Evolutionary conservation across 805 yeast genomes (phyloP), one percentile per base, ranked within the genome.

Genomic region (Nakazawaea pomicola): DNA sequence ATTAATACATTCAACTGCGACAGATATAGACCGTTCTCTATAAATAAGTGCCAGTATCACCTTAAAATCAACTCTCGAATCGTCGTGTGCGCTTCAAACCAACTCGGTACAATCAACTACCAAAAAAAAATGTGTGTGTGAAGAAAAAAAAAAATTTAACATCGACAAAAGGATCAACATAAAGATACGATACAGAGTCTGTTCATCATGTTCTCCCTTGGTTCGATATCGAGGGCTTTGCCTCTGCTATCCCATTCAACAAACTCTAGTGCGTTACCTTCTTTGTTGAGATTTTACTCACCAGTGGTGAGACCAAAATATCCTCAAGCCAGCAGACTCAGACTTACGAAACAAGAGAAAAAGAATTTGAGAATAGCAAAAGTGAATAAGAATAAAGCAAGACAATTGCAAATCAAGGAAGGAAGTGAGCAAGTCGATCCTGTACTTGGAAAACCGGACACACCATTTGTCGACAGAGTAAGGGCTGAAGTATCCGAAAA

Each of bases 401-500:
- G 48, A 15, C 54, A 52, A 36, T 25, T 41, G 4, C 33, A 50
- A 6, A 39, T 41, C 18, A 43, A 43, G 23, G 46, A 43, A 20
- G 45, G 43, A 8, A 43, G 44, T 24, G 72, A 65, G 38, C 60
- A 63, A 40, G 73, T 84, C 23, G 97, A 90, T 61, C 97, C 97
- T 1, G 95, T 90, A 4, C 70, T 89, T 40, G 97, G 97, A 8
- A 71, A 70, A 42, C 62, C 76, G 4, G 64, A 73, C 38, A 79
- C 79, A 45, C 79, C 84, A 7, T 89, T 90, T 53, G 63, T 89
- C 34, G 61, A 62, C 33, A 76, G 96, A 61, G 65, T 89, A 41
- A 67, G 70, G 45, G 76, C 86, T 27, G 83, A 81, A 47, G 61
- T 83, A 34, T 67, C 70, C 33, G 93, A 86, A 57, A 83, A 83